These are phyloP conservation scores for Kluyveromyces aestuarii DNA, from an alignment of 805 yeast genomes.

Conservation along the genomic window DNA sequence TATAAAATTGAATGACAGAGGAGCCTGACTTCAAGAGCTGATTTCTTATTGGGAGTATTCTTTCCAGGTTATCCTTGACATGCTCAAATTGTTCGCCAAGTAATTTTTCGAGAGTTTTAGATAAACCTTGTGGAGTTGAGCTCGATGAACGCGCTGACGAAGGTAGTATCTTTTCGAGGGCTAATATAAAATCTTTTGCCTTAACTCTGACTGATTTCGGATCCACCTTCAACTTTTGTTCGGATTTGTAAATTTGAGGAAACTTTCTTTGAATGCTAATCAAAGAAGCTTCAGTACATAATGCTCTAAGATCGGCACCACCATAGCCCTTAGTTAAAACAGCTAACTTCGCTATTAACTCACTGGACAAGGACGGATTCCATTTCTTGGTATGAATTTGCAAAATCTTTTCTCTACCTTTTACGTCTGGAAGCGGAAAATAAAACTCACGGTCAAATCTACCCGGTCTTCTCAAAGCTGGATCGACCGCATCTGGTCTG, in stretches of 20 bases:
- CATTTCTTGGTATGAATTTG: constrained; percentile 83
- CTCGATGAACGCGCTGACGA: constrained; percentile 84
- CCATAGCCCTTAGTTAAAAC: constrained; percentile 89
- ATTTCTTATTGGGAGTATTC: constrained; percentile 47
- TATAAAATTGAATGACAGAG: constrained; percentile 27
- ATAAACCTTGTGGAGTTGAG: constrained; percentile 66
- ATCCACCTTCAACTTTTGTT: constrained; percentile 64
- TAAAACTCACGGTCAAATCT: constrained; percentile 95
- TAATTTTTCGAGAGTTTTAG: constrained; percentile 59
- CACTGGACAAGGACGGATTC: constrained; percentile 59
- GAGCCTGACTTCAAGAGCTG: constrained; percentile 10
- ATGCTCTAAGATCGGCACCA: constrained; percentile 91
- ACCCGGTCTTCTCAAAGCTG: constrained; percentile 94
- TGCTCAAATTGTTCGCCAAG: constrained; percentile 41
- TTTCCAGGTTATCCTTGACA: constrained; percentile 40
- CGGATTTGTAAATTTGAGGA: constrained; percentile 82
- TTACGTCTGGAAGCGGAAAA: constrained; percentile 82
- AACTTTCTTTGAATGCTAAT: constrained; percentile 84
- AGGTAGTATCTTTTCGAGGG: constrained; percentile 81
- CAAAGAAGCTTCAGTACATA: constrained; percentile 93
- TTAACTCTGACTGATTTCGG: constrained; percentile 62
- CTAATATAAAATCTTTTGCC: constrained; percentile 77
- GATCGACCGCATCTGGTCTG: constrained; percentile 97
- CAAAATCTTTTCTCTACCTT: constrained; percentile 71
- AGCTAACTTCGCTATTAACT: constrained; percentile 60